Percentiles rank a stretch among this genome's conserved stretches.
Evolutionary conservation across 441 rosid species (phyloP).

Genomic region (California macrophylla): DNA sequence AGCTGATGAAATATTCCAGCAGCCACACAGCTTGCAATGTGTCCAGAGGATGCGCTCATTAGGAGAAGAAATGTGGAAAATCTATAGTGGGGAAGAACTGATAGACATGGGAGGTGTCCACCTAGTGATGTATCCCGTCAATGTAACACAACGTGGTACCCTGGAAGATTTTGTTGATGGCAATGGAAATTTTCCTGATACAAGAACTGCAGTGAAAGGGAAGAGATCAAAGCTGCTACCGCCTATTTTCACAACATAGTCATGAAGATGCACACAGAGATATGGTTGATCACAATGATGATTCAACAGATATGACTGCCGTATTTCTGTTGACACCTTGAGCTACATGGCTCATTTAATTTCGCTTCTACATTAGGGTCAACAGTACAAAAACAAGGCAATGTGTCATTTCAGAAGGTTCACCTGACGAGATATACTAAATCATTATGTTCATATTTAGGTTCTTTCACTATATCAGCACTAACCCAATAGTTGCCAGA

Average conservation of each 20-base stretch:
- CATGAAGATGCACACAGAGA: neutral
- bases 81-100: constrained; percentile 47
- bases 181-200: constrained; percentile 56
- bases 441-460: neutral
- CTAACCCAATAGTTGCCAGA: neutral
- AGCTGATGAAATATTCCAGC: constrained; percentile 24
- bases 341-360: neutral
- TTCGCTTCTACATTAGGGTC: neutral
- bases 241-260: constrained; percentile 49
- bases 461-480: neutral
- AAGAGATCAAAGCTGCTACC: constrained; percentile 60
- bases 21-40: constrained; percentile 53
- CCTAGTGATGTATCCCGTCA: constrained; percentile 53
- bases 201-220: constrained; percentile 57
- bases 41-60: constrained; percentile 36
- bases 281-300: neutral
- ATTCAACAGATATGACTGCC: neutral
- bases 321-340: neutral
- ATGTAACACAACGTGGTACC: constrained; percentile 42
- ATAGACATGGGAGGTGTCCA: constrained; percentile 72
- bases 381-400: neutral
- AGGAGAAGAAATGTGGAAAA: constrained; percentile 62
- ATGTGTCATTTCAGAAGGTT: neutral
- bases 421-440: neutral
- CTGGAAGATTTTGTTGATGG: constrained; percentile 37